phyloP scores from a whole-genome alignment of 148 eudicot species.

The Suaeda aralocaspica region DNA sequence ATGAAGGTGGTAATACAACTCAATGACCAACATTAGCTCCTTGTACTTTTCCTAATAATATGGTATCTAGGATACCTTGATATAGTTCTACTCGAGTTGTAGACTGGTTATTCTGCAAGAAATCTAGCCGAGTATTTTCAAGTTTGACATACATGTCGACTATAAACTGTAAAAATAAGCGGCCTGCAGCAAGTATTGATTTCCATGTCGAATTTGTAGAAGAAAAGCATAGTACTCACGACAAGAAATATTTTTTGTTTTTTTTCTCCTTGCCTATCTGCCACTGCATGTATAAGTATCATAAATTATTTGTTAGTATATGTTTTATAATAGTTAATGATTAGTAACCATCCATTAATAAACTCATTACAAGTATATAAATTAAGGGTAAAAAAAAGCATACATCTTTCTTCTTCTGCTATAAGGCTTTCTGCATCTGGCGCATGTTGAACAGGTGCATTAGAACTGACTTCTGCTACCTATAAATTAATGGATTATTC shows the following conservation, averaged over 20 bases:
- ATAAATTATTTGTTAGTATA: too few species aligned
- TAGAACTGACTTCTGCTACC: too few species aligned
- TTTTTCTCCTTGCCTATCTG: too few species aligned
- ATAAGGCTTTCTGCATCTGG: too few species aligned
- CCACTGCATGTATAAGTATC: too few species aligned
- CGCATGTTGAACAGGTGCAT: not conserved
- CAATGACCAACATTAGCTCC: not conserved
- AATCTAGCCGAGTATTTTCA: slow-evolving; percentile 2
- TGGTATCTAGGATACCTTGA: not conserved
- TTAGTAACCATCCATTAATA: too few species aligned
- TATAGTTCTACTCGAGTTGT: not conserved
- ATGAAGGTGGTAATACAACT: not conserved
- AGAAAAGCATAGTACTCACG: not conserved
- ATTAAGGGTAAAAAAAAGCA: too few species aligned
- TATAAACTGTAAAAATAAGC: not conserved
- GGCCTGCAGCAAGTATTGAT: not conserved
- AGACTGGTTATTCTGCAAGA: not conserved
- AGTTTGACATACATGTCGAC: slow-evolving; percentile 8
- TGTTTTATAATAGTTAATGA: too few species aligned
- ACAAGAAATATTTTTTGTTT: not conserved
- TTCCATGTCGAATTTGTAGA: not conserved
- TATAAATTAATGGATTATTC: not conserved
- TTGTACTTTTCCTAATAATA: not conserved
- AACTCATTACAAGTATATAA: too few species aligned
- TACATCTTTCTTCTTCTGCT: too few species aligned